Base-by-base conservation (phyloP, 164 flowering plant genomes). In the Vitis riparia region DNA sequence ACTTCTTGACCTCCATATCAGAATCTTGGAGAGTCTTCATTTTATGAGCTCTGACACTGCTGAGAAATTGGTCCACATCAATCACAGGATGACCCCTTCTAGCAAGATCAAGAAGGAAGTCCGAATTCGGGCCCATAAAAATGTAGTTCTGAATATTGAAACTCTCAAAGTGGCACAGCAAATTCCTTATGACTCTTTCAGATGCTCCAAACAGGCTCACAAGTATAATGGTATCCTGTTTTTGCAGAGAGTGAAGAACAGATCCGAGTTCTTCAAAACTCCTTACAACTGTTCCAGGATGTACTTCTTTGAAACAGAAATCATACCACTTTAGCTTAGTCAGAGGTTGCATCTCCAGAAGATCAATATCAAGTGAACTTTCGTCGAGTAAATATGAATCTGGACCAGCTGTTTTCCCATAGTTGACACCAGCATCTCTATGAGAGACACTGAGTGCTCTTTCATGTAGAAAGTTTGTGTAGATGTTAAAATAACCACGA, bases 401-500 rank as follows among this genome's bases (percentile, higher is more conserved):
- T n/a, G 99, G 99, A 47, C 99, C 99, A 29, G 84, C 98, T 55
- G 91, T 85, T 79, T 84, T 91, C 62, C 98, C 94, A 79, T 95
- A 95, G 78, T 95, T 95, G 59, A 95, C 99, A 66, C 99, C 99
- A 30, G 92, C 85, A 76, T 95, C 98, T 69, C 98, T 83, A 76
- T 93, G 94, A 68, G 98, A 93, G 71, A 88, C 83, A 71, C 94
- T 88, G 15, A 94, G 88, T 17, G 99, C 97, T 75, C 90, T 83
- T 73, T 93, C 93, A 52, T 78, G 78, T 16, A n/a, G 68, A 74
- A 93, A 89, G 72, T 90, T 87, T 58, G 98, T 91, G 75, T 91
- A 95, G 52, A 95, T 83, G 66, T 95, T 95, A 74, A 83, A 95
- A 76, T 95, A 95, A 17, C 93, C 92, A 57, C 79, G 94, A 52